Conservation (phyloP, 2,329 filamentous ascomycete genomes). For the Diaporthe sp. region DNA sequence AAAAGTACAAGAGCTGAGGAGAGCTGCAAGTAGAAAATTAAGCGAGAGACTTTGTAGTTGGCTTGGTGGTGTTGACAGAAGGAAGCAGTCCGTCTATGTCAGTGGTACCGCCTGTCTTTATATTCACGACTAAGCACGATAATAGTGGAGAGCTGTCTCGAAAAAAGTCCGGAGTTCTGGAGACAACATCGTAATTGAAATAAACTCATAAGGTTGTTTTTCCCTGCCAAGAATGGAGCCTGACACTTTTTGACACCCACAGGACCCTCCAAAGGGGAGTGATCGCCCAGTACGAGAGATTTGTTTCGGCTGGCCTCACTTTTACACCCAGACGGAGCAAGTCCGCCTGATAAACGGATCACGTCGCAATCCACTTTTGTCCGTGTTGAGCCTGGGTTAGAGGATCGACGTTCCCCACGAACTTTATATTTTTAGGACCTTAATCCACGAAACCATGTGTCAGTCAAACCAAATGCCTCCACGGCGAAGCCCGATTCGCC, state of each 20-base stretch:
- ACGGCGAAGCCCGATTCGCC: conserved; percentile 30
- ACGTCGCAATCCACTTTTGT: conserved; percentile 25
- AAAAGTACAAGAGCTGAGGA: not conserved
- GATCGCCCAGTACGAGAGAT: conserved; percentile 22
- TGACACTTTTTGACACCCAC: not conserved
- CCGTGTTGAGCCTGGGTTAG: conserved; percentile 9
- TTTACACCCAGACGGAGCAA: not conserved
- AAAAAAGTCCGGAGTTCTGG: conserved; percentile 6
- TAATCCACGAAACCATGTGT: conserved; percentile 22
- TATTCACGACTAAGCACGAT: not conserved
- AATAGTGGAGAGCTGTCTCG: not conserved
- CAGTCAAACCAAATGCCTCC: conserved; percentile 26
- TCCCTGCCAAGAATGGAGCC: conserved; percentile 12
- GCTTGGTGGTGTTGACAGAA: not conserved
- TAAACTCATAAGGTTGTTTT: conserved; percentile 29
- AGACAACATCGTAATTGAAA: conserved; percentile 17
- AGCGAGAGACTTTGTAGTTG: conserved; percentile 3
- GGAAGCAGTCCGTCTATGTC: not conserved
- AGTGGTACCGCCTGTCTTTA: not conserved
- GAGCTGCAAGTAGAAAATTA: not conserved
- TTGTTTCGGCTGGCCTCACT: conserved; percentile 9
- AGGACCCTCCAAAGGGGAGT: conserved; percentile 18
- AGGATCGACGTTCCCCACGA: conserved; percentile 29
- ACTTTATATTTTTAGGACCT: conserved; percentile 30
- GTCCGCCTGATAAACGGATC: conserved; percentile 22